Evolutionary conservation across 2,329 filamentous ascomycete species (phyloP), one percentile per base, ranked within the genome.

Genomic region (Microdochium bolleyi): DNA sequence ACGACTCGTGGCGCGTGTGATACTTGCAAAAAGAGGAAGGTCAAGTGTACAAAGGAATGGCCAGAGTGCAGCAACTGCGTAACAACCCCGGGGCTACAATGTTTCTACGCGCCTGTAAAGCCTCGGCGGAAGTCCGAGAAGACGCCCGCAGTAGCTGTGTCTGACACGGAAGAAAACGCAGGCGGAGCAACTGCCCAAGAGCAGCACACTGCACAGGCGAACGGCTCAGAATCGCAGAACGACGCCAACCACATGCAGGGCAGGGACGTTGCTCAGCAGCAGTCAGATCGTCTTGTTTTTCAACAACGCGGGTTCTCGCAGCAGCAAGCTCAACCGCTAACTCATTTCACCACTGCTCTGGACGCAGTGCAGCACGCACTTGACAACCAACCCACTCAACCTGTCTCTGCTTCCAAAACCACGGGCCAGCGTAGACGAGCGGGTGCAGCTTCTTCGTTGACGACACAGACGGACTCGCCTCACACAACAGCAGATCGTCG

Each of bases 1-100:
- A 65, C 60, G 53, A 70, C 68, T 2, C 61, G 67, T 11, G 68
- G 68, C 7, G 58, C 54, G 22, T 70, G 68, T 51, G 56, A 65
- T 50, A 61, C 57, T n/a, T 70, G 68, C 55, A 67, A 57, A 44
- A 51, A 58, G 16, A 62, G 58, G 37, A 65, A 64, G 22, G 53
- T 52, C 1, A 62, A 65, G 56, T 70, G 68, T 53, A 64, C 65
- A 22, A 70, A 69, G 54, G 61, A 64, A 41, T 65, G 69, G 50
- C 68, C 68, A 4, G 58, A 56, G 32, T 70, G 68, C 52, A 58
- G 60, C 14, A 53, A 63, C 21, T 70, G 68, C 48, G 25, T 54
- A 38, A 52, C 59, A 16, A 56, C 56, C 9, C 41, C 21, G 4
- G 59, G 56, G 3, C 54, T 64, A 21, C 53, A 61, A 24, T 67